Base-by-base conservation (phyloP, 495 filamentous ascomycete species). In the Peziza echinospora region DNA sequence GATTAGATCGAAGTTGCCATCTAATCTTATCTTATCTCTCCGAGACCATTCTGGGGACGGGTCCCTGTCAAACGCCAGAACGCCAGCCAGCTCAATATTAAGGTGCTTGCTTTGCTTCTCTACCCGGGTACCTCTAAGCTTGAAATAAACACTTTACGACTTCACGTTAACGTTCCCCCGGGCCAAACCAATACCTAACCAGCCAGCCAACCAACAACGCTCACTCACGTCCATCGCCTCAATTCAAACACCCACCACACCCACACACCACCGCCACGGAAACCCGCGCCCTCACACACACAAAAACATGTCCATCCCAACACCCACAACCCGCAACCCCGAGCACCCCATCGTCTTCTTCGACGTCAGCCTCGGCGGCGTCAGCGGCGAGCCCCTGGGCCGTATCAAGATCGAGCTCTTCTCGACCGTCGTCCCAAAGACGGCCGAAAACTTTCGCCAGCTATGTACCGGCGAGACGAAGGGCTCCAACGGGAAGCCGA, bases 401-500 rank as follows among this genome's bases (percentile, higher is more conserved):
- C 77, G 87, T 24, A 76, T 97, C 51, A 89, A 85, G 55, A 86
- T 97, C 61, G 83, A 94, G 63, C 78, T 97, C 49, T 94, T 86
- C 69, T 75, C 78, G 37, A 70, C 89, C 58, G 65, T 77, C 6
- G 81, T 82, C 0, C 91, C 89, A 24, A 74, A 76, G 50, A 96
- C 89, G 5, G 84, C 87, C 16, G 89, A 94, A 64, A 96, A 97
- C 64, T 94, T 97, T 62, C 81, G 87, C 11, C 83, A 91, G 59
- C 92, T 91, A 64, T 96, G 91, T 64, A 96, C 85, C 0, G 91
- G 89, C 49, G 89, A 96, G 65, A 78, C 68, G 43, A 94, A 86
- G 66, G 81, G 80, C 55, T 56, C 69, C 40, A 71, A 76, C 24
- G 84, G 85, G n/a, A 67, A 75, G 46, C 83, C 84, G 5, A 76